Conservation (phyloP, 179 eudicot species). For the Silene noctiflora region DNA sequence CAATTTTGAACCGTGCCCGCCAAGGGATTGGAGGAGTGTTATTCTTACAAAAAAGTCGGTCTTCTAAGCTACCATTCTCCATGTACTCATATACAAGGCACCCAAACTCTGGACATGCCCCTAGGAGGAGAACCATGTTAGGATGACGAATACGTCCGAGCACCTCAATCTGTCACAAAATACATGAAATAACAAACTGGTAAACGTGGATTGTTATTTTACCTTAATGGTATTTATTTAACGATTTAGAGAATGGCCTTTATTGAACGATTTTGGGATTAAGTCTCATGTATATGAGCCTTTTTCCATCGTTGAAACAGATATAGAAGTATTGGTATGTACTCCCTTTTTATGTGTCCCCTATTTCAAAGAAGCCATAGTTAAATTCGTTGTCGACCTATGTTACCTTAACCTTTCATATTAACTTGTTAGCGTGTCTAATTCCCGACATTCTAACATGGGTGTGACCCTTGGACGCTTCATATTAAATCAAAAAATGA, state of each 20-base stretch:
- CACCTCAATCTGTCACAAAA: slow-evolving; percentile 57
- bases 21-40: slow-evolving; percentile 71
- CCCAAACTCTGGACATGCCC: slow-evolving; percentile 79
- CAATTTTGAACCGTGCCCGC: slow-evolving; percentile 60
- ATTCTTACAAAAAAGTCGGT: slow-evolving; percentile 52
- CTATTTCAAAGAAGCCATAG: no score
- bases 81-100: slow-evolving; percentile 81
- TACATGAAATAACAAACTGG: not conserved
- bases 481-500: no score
- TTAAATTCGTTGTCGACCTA: no score
- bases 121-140: slow-evolving; percentile 75
- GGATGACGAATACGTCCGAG: slow-evolving; percentile 74
- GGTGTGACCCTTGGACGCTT: no score
- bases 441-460: no score
- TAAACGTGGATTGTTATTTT: slow-evolving; percentile 6
- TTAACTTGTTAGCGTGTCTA: no score
- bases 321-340: no score
- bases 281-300: no score
- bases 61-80: slow-evolving; percentile 80
- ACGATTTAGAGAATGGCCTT: not conserved
- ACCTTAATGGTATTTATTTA: not conserved
- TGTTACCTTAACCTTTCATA: no score
- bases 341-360: no score
- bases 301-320: no score
- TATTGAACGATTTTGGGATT: no score